A percentile compares a stretch with the other conserved stretches of the same genome.
These are phyloP conservation scores for Aspergillus ustus DNA, from an alignment of 2,329 filamentous ascomycete genomes.

Conservation along the genomic window DNA sequence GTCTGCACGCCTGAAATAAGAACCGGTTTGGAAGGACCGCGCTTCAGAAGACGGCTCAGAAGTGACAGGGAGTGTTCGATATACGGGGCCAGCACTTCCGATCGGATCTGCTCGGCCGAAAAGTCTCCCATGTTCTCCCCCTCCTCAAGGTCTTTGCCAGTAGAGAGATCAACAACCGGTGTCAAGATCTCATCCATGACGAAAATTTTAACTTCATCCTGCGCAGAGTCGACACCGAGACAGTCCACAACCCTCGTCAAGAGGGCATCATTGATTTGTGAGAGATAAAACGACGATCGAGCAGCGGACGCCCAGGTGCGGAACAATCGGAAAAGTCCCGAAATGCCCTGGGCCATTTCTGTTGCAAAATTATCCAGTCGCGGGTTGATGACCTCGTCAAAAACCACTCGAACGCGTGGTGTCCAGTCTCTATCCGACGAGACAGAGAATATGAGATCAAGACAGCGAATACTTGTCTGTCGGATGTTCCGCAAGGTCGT, in stretches of 20 bases:
- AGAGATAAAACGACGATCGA: slow-evolving; percentile 71
- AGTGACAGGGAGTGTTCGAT: slow-evolving; percentile 67
- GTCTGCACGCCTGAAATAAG: slow-evolving; percentile 79
- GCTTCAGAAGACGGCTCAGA: slow-evolving; percentile 59
- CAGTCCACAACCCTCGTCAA: slow-evolving; percentile 73
- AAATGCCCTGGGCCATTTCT: slow-evolving; percentile 89
- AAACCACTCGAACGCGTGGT: slow-evolving; percentile 70
- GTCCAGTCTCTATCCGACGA: slow-evolving; percentile 73
- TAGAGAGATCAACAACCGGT: slow-evolving; percentile 67
- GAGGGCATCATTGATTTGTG: slow-evolving; percentile 62
- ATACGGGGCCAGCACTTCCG: slow-evolving; percentile 55
- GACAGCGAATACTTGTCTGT: slow-evolving; percentile 73
- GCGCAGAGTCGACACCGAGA: slow-evolving; percentile 72
- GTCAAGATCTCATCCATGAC: slow-evolving; percentile 74
- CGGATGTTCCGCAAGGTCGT: slow-evolving; percentile 55
- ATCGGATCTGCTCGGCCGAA: slow-evolving; percentile 39
- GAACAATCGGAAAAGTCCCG: slow-evolving; percentile 79
- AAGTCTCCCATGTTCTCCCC: slow-evolving; percentile 52
- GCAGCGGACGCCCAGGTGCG: slow-evolving; percentile 76
- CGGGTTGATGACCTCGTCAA: slow-evolving; percentile 75
- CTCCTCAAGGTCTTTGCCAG: slow-evolving; percentile 57
- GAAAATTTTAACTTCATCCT: slow-evolving; percentile 85
- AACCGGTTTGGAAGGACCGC: slow-evolving; percentile 70
- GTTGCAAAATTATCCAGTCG: slow-evolving; percentile 76
- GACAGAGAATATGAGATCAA: slow-evolving; percentile 77